Percentiles rank a stretch among this genome's conserved stretches.
Conservation (phyloP, 1,139 yeast species). For the Debaryomyces udenii region DNA sequence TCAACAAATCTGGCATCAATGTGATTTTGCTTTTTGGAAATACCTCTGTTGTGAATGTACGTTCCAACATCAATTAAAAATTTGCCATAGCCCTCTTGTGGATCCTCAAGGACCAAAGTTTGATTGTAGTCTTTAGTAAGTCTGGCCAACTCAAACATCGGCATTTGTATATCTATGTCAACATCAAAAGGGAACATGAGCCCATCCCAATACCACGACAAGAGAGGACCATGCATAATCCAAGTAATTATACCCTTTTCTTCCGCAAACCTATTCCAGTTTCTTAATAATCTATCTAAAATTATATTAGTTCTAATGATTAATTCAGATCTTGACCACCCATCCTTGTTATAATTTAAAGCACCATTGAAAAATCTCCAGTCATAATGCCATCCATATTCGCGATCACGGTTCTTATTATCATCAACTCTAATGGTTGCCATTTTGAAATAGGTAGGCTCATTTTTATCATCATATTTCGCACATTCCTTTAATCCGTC, state of each 20-base stretch:
- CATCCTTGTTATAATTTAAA: conserved; percentile 28
- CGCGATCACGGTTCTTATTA: conserved; percentile 28
- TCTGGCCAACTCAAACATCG: conserved; percentile 27
- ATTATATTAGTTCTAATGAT: conserved; percentile 28
- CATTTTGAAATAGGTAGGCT: conserved; percentile 38
- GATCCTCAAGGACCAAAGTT: conserved; percentile 31
- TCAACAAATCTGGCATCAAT: conserved; percentile 40
- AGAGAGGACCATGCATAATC: conserved; percentile 32
- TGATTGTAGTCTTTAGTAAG: conserved; percentile 37
- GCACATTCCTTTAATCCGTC: conserved; percentile 28
- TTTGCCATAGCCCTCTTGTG: conserved; percentile 32
- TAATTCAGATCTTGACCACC: conserved; percentile 32
- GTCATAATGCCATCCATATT: conserved; percentile 44
- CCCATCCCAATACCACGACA: conserved; percentile 50
- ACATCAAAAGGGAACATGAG: conserved; percentile 22
- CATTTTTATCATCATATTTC: conserved; percentile 23
- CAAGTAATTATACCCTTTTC: conserved; percentile 27
- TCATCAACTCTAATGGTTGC: conserved; percentile 31
- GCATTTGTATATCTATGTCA: conserved; percentile 37
- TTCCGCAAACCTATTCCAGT: conserved; percentile 30
- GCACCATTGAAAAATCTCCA: conserved; percentile 46
- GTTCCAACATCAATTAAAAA: conserved; percentile 33
- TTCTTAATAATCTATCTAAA: conserved; percentile 30
- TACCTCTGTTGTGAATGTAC: conserved; percentile 24
- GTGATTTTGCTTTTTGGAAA: conserved; percentile 26